Percentiles rank a stretch among this genome's conserved stretches.
phyloP scores from a whole-genome alignment of 1,139 yeast species.

The Suhomyces anneliseae region DNA sequence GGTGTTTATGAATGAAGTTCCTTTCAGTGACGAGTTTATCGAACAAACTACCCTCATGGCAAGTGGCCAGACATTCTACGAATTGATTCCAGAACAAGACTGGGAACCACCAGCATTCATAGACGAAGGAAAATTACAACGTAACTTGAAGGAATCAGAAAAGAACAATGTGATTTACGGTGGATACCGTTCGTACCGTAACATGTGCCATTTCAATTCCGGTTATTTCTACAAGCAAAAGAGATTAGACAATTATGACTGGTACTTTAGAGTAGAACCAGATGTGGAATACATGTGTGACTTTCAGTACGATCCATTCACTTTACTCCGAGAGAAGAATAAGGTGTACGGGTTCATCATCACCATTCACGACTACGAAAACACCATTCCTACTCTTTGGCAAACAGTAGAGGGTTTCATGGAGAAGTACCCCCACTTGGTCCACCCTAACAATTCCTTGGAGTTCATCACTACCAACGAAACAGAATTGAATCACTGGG shows the following conservation, averaged over 20 bases:
- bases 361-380: conserved; percentile 46
- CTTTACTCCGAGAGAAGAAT: conserved; percentile 32
- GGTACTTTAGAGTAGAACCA: conserved; percentile 52
- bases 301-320: conserved; percentile 49
- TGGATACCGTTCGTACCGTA: conserved; percentile 39
- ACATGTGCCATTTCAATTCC: conserved; percentile 52
- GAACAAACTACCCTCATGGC: conserved; percentile 78
- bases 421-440: conserved; percentile 55
- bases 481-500: conserved; percentile 32
- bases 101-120: conserved; percentile 47
- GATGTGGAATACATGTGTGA: conserved; percentile 50
- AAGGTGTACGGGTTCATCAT: conserved; percentile 47
- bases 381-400: conserved; percentile 74
- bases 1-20: conserved; percentile 48
- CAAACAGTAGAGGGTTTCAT: conserved; percentile 67
- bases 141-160: conserved; percentile 25
- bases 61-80: conserved; percentile 63
- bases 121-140: conserved; percentile 28
- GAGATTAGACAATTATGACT: conserved; percentile 37
- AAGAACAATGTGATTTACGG: conserved; percentile 40
- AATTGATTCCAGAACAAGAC: conserved; percentile 41
- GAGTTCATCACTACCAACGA: conserved; percentile 69
- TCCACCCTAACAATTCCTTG: conserved; percentile 68
- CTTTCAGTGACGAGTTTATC: conserved; percentile 41
- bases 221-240: conserved; percentile 47